A percentile compares a stretch with the other conserved stretches of the same genome.
Conservation (phyloP, 257 asterid species). For the Craterostigma plantagineum region DNA sequence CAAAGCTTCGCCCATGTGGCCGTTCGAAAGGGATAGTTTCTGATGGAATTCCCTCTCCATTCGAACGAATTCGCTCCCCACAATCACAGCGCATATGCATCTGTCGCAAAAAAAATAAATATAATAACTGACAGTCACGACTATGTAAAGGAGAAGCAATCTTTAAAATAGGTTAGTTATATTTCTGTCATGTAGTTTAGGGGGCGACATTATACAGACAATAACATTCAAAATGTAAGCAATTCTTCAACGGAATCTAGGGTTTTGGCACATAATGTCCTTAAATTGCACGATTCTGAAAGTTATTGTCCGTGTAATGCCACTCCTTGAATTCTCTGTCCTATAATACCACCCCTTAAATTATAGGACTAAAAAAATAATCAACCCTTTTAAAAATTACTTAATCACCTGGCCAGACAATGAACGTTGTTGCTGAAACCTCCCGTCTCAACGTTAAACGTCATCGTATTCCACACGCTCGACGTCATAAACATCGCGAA, state of each 20-base stretch:
- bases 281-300: too few species aligned
- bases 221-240: neutral
- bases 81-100: slow-evolving; percentile 81
- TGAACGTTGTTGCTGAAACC: slow-evolving; percentile 89
- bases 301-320: too few species aligned
- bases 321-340: too few species aligned
- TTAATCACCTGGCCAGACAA: slow-evolving; percentile 67
- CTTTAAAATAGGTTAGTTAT: too few species aligned
- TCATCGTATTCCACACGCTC: slow-evolving; percentile 66
- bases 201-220: too few species aligned
- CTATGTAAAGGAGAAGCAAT: too few species aligned
- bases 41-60: slow-evolving; percentile 75
- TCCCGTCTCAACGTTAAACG: slow-evolving; percentile 81
- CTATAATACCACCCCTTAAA: too few species aligned
- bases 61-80: slow-evolving; percentile 76
- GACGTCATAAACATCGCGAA: slow-evolving; percentile 86
- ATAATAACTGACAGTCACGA: neutral
- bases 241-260: too few species aligned
- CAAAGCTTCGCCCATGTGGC: slow-evolving; percentile 41
- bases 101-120: slow-evolving; percentile 23
- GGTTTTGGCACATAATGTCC: too few species aligned
- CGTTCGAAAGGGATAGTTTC: slow-evolving; percentile 62
- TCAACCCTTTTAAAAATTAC: neutral
- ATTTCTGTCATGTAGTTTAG: too few species aligned
- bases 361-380: too few species aligned